Evolutionary conservation across 192 early-diverging fungal species (phyloP).

Genomic region (Umbelopsis ramanniana): DNA sequence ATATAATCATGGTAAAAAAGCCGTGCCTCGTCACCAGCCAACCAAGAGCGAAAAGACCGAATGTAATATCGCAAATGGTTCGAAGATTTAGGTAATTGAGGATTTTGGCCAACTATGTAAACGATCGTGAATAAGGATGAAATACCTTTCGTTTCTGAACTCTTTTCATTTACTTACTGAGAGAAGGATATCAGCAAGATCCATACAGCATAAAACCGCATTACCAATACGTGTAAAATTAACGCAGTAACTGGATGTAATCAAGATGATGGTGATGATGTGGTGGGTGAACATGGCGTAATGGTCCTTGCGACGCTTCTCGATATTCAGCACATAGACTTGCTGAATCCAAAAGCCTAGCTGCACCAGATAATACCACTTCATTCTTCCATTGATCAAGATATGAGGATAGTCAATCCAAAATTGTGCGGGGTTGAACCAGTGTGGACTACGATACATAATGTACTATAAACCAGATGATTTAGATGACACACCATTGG

Average conservation of each 20-base stretch:
- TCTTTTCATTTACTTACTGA: slow-evolving; percentile 48
- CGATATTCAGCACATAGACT: slow-evolving; percentile 72
- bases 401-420: slow-evolving; percentile 77
- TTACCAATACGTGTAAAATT: slow-evolving; percentile 83
- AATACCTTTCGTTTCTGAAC: background rate
- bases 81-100: slow-evolving; percentile 71
- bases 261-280: slow-evolving; percentile 71
- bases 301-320: slow-evolving; percentile 78
- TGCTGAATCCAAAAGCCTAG: slow-evolving; percentile 84
- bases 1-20: slow-evolving; percentile 70
- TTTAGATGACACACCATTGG: background rate
- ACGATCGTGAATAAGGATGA: background rate
- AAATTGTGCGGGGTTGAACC: slow-evolving; percentile 71
- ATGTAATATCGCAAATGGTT: slow-evolving; percentile 67
- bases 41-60: slow-evolving; percentile 73
- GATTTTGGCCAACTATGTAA: slow-evolving; percentile 69
- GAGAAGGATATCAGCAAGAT: slow-evolving; percentile 79
- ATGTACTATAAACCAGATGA: slow-evolving; percentile 47
- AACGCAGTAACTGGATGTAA: slow-evolving; percentile 65
- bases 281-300: slow-evolving; percentile 76
- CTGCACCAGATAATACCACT: slow-evolving; percentile 77
- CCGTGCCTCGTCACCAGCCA: slow-evolving; percentile 82
- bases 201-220: slow-evolving; percentile 76
- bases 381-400: slow-evolving; percentile 55
- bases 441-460: slow-evolving; percentile 70